Evolutionary conservation across 371 early-diverging fungal species (phyloP).

Genomic region (Mucor piriformis): DNA sequence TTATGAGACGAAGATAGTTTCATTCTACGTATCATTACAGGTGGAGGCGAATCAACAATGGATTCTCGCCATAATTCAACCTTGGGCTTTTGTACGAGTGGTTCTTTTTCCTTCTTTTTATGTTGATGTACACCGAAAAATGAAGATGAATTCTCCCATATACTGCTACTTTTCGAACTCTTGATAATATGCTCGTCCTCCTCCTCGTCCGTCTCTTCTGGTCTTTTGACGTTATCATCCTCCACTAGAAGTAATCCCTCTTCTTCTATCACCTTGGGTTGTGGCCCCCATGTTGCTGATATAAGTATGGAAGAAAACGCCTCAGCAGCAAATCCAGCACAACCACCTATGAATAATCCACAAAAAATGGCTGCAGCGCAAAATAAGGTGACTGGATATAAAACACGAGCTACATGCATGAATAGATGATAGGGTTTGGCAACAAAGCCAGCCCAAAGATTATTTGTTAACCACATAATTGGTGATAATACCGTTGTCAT

Average conservation of each 20-base stretch:
- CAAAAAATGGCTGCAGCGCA: constrained; percentile 36
- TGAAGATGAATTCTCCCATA: background rate
- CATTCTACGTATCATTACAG: constrained; percentile 20
- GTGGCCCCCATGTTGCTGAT: constrained; percentile 44
- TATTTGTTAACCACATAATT: background rate
- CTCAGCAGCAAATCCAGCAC: constrained; percentile 53
- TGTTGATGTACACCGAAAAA: background rate
- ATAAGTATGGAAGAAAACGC: constrained; percentile 37
- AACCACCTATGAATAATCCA: constrained; percentile 48
- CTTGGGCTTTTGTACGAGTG: constrained; percentile 1
- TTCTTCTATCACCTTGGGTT: background rate
- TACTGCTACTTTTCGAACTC: background rate
- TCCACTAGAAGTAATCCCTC: background rate
- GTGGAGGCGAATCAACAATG: constrained; percentile 6
- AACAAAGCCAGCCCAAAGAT: constrained; percentile 11
- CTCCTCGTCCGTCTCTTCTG: background rate
- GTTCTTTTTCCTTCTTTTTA: constrained; percentile 15
- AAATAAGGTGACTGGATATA: constrained; percentile 35
- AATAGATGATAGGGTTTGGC: constrained; percentile 11
- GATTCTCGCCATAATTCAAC: constrained; percentile 19
- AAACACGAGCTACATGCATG: constrained; percentile 5
- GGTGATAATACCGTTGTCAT: constrained; percentile 1
- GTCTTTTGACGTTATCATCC: background rate
- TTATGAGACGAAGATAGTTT: constrained; percentile 14
- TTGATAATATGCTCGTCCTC: background rate